phyloP scores from a whole-genome alignment of 2,329 filamentous ascomycete species.

The Alternaria gansuensis region DNA sequence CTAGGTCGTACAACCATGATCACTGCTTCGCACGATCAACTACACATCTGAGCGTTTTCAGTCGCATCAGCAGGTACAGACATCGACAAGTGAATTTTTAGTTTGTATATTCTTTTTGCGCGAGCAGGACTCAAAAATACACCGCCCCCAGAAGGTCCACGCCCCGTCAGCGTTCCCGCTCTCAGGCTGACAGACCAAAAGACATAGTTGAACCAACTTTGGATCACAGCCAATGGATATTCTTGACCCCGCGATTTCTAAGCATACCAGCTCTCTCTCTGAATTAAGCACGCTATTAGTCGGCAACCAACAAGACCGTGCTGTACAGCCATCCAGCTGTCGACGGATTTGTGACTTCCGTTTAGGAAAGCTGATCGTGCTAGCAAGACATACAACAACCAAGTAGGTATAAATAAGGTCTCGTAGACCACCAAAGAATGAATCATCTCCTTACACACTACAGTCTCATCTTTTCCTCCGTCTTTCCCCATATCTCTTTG shows the following conservation, averaged over 20 bases:
- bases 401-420: conserved; percentile 41
- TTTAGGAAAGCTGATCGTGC: conserved; percentile 6
- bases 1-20: conserved; percentile 3
- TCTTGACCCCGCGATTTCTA: conserved; percentile 20
- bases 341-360: conserved; percentile 23
- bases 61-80: conserved; percentile 7
- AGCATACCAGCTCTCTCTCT: conserved; percentile 24
- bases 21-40: background rate
- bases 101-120: conserved; percentile 1
- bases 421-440: conserved; percentile 8
- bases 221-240: conserved; percentile 26
- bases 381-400: background rate
- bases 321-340: conserved; percentile 23
- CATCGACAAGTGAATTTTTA: background rate
- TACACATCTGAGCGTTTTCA: conserved; percentile 9
- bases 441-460: conserved; percentile 42
- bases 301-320: conserved; percentile 10
- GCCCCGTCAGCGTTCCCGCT: conserved; percentile 24
- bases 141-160: conserved; percentile 20
- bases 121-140: background rate
- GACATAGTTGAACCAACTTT: conserved; percentile 13
- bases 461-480: conserved; percentile 29
- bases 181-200: conserved; percentile 23
- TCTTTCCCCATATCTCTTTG: conserved; percentile 27
- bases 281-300: conserved; percentile 25